Conservation (phyloP, 306 rosid species). For the Prosopis cineraria region DNA sequence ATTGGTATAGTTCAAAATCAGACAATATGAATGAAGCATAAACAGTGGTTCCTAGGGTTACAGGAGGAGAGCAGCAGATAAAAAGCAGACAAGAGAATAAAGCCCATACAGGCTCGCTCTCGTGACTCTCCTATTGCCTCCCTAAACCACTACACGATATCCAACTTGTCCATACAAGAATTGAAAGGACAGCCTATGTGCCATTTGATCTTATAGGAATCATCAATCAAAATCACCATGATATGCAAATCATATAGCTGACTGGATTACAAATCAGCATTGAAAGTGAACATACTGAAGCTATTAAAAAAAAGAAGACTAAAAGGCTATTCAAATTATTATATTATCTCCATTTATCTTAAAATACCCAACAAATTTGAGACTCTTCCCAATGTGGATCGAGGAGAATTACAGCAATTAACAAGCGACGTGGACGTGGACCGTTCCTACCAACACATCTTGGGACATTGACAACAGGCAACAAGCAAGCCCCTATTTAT, state of each 20-base stretch:
- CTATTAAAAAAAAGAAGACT: neutral
- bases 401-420: neutral
- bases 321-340: neutral
- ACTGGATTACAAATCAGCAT: neutral
- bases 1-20: too few species aligned
- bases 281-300: neutral
- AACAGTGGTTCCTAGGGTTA: too few species aligned
- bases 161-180: neutral
- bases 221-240: neutral
- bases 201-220: neutral
- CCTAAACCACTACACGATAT: neutral
- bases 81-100: too few species aligned
- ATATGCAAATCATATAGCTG: neutral
- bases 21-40: too few species aligned
- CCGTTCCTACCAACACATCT: neutral
- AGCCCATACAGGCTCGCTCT: neutral
- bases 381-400: neutral
- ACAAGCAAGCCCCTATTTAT: neutral
- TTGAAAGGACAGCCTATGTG: slow-evolving; percentile 13
- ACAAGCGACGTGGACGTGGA: neutral
- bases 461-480: neutral
- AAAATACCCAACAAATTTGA: neutral
- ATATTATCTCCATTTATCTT: neutral
- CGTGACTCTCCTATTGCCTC: too few species aligned
- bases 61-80: too few species aligned